Evolutionary conservation across 805 yeast genomes (phyloP), one percentile per base, ranked within the genome.

Genomic region (Candida suzukii): DNA sequence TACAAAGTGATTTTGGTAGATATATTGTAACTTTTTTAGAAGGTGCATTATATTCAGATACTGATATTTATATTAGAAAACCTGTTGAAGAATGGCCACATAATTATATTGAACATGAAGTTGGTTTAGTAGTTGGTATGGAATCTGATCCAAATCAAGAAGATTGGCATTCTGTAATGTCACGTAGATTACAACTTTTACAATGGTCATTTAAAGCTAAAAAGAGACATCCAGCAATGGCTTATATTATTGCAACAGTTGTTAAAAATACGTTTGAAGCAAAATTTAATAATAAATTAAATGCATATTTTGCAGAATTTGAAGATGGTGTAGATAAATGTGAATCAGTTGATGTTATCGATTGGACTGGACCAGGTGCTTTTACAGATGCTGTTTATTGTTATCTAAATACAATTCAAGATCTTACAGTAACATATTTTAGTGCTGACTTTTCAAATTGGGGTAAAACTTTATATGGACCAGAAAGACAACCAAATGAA

Each of bases 81-180:
- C 75, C 77, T 1, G 61, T 73, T 25, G 68, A 71, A 4, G 67
- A 71, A 46, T 76, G 80, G 81, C 63, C 71, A 25, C 74, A 75
- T 3, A 73, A 68, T 30, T 66, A 69, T 41, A 50, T 50, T 4
- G 53, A 53, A 2, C 68, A 74, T 16, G 53, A 58, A 4, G 53
- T 74, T 31, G 77, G 78, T 5, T 66, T 69, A 50, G 66, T 74
- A 25, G 50, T 74, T 12, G 66, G 71, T 8, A 58, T 76, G 33
- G 81, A 75, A 43, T 58, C 63, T 16, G 81, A 76, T 47, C 53
- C 69, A 35, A 68, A 63, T 40, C 58, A 64, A 20, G 61, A 66
- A n/a, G 60, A 68, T 43, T 74, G 80, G 80, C 57, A 65, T 32
- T 52, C 59, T 18, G 62, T 24, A 41, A 57, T 61, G 34, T 63